Base-by-base conservation (phyloP, 495 filamentous ascomycete genomes). In the Glonium stellatum region DNA sequence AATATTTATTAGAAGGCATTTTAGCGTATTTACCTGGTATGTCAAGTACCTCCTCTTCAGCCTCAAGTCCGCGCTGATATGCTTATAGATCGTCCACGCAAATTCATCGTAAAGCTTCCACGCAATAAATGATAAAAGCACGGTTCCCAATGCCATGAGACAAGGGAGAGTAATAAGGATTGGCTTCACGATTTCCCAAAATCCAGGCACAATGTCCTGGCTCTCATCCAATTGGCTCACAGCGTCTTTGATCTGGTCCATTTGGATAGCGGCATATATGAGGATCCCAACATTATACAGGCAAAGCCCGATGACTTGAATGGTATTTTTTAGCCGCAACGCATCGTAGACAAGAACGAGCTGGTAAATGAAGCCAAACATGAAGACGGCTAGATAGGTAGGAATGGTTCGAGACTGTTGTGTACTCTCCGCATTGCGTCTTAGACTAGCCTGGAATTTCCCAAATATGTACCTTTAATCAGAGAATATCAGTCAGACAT, bases 101-200 rank as follows among this genome's bases (percentile, higher is more conserved):
- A 98, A 98, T 71, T 97, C 95, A 70, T 95, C 90, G 69, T 98
- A 98, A 10, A 98, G 79, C 75, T 96, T 95, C 84, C 91, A 96
- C 5, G 92, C 86, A 55, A 93, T 75, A 55, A 88, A 83, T 19
- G 79, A 78, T 77, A 97, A 82, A 50, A 84, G 67, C 21, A 92
- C 37, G 2, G 87, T 90, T 8, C 83, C 82, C 27, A 96, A 72
- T 1, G 81, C 88, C 61, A 97, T 88, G 58, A 98, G 80, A 63
- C 82, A 85, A 3, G 93, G 93, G 57, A 91, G 87, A 4, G 93
- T 86, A 63, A 96, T 84, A 47, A 97, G 77, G 62, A 86, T 92
- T 4, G 89, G 88, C 65, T 82, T 75, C 22, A 87, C 80, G 36
- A 83, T 69, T 1, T 58, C 56, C 89, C 89, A 97, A 41, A 95